Evolutionary conservation across 192 early-diverging fungal species (phyloP), one percentile per base, ranked within the genome.

Genomic region (Coemansia sp.): DNA sequence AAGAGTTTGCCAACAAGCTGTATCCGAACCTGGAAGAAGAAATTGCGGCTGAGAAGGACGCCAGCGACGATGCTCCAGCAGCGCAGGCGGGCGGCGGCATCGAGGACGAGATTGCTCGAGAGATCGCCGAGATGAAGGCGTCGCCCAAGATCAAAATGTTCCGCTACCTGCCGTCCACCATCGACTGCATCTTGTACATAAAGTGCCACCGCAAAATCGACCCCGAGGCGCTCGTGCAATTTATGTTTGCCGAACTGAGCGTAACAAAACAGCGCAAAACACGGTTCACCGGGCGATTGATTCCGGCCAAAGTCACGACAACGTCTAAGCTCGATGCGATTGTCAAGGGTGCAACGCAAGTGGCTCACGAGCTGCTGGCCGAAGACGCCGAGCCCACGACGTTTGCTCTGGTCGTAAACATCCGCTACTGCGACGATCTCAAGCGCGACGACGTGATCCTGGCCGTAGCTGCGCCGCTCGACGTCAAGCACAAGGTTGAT

Each of bases 401-500:
- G 1, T 82, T 82, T 70, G 64, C 79, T 2, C 71, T 82, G 64
- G 75, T 67, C 11, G 67, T 82, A 54, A 82, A 82, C 45, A 74
- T 70, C 38, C 79, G 79, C 55, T 73, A 77, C 62, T 82, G 79
- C 60, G 79, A 73, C 43, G 68, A 63, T 15, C 60, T 82, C 54
- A 82, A 76, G 62, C 75, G 75, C 45, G 75, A 82, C 51, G 65
- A 70, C 2, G 47, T 82, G 22, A 82, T 82, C 55, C 60, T 67
- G 25, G 67, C 79, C 3, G 79, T 82, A 37, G 79, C 79, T 37
- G 79, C 75, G 6, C 75, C 72, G 54, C 57, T 82, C 21, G 71
- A 77, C 45, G 70, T n/a, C 17, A 82, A 70, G 64, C 79, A 82
- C 75, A 82, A 73, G 45, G 79, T 82, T 9, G 79, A 82, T 50